These are phyloP conservation scores for Russula olivacea DNA, from an alignment of 768 basidiomycete genomes.

Conservation along the genomic window DNA sequence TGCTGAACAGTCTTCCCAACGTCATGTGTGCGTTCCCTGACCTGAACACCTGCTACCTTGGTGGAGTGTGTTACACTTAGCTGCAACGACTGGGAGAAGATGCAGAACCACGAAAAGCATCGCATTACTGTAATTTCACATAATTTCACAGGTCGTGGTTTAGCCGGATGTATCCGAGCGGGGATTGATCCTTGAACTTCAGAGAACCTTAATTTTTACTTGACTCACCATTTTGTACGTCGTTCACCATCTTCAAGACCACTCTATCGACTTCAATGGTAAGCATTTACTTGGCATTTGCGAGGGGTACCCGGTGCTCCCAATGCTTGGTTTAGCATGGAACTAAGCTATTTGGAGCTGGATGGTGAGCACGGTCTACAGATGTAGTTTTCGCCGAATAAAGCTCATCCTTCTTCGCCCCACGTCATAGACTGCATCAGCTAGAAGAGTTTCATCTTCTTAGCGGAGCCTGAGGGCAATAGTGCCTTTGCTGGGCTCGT, in stretches of 20 bases:
- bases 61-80: too few relatives aligned
- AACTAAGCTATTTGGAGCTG: constrained; percentile 20
- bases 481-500: constrained; percentile 43
- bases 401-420: neutral
- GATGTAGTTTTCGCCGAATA: constrained; percentile 22
- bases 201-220: neutral
- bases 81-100: too few relatives aligned
- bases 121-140: too few relatives aligned
- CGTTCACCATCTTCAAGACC: neutral
- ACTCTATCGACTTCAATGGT: constrained; percentile 6
- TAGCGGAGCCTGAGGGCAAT: constrained; percentile 39
- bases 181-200: neutral
- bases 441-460: neutral
- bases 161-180: too few relatives aligned
- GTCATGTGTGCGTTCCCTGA: too few relatives aligned
- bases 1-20: too few relatives aligned
- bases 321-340: neutral
- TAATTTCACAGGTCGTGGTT: too few relatives aligned
- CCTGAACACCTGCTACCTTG: too few relatives aligned
- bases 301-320: constrained; percentile 10
- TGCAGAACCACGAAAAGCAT: too few relatives aligned
- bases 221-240: neutral
- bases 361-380: constrained; percentile 29
- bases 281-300: constrained; percentile 3
- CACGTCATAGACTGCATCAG: neutral